Evolutionary conservation across 2,329 filamentous ascomycete species (phyloP), one percentile per base, ranked within the genome.

Genomic region (Colletotrichum nymphaeae): DNA sequence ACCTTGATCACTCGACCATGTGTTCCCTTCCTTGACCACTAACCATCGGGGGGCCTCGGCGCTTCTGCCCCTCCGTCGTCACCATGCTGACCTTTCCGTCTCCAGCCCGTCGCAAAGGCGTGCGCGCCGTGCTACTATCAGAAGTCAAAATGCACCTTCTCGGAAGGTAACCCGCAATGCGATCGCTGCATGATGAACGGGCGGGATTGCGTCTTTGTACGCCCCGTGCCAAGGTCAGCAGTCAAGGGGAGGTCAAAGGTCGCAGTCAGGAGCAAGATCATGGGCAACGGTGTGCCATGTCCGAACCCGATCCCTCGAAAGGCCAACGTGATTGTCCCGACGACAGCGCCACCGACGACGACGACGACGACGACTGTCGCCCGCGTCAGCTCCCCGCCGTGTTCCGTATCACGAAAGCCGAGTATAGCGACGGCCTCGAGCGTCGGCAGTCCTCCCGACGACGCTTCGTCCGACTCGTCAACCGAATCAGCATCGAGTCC

Each of bases 61-160:
- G 12, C 26, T 6, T 6, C 32, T 49, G 42, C 42, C 19, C 16
- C 42, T 22, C 22, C 24, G 63, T 19, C 12, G 9, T 56, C 30
- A 16, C 35, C 42, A 16, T 28, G 42, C 68, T 71, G 42, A 71
- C 56, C 55, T 2, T 32, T 16, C 16, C 37, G 42, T 49, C 42
- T 49, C 11, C 35, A 73, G 70, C 70, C 70, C 49, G 70, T 73
- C 30, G 70, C 70, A 57, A 73, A 73, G 67, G 70, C 70, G 46
- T 73, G 70, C 70, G 70, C 70, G 66, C 70, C 70, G 55, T 73
- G 70, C 70, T 73, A 73, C 60, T 73, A 74, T 55, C 73, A 75
- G 26, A 75, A 75, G 26, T 74, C 73, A 37, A 69, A 69, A 67
- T 75, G 73, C 58, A 75, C 72, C 28, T 64, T 75, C 63, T 57